phyloP scores from a whole-genome alignment of 176 grass and related monocot species.

The Ensete ventricosum region DNA sequence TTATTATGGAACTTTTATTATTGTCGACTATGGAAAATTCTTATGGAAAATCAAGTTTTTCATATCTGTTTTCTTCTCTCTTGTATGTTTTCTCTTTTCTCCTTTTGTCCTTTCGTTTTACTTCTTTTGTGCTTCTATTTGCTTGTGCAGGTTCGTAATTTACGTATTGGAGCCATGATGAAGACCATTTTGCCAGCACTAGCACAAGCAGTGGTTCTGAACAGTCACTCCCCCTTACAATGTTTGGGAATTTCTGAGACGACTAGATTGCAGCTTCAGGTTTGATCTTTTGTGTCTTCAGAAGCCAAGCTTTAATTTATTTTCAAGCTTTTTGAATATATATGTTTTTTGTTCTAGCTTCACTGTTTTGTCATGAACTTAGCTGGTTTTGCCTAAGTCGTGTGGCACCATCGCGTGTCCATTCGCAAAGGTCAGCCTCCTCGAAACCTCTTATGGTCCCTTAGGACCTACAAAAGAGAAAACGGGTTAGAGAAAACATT shows the following conservation, averaged over 20 bases:
- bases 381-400: too few relatives aligned
- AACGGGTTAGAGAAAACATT: too few relatives aligned
- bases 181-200: constrained; percentile 81
- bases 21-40: too few relatives aligned
- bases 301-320: background rate
- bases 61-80: too few relatives aligned
- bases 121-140: constrained; percentile 7
- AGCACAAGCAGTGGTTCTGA: constrained; percentile 78
- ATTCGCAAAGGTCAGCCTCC: too few relatives aligned
- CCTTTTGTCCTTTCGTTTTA: background rate
- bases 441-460: too few relatives aligned
- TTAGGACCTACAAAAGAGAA: too few relatives aligned
- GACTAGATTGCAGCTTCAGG: constrained; percentile 73
- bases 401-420: too few relatives aligned
- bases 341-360: background rate
- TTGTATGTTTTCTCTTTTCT: too few relatives aligned
- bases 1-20: too few relatives aligned
- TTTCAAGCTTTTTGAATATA: background rate
- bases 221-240: constrained; percentile 27
- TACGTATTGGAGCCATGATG: constrained; percentile 97
- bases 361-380: too few relatives aligned
- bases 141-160: constrained; percentile 58
- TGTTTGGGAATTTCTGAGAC: constrained; percentile 32
- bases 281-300: constrained; percentile 22
- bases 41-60: too few relatives aligned